Percentiles rank a stretch among this genome's conserved stretches.
These are phyloP conservation scores for Pythium aphanidermatum DNA, from an alignment of 352 stramenopile genomes.

Conservation along the genomic window DNA sequence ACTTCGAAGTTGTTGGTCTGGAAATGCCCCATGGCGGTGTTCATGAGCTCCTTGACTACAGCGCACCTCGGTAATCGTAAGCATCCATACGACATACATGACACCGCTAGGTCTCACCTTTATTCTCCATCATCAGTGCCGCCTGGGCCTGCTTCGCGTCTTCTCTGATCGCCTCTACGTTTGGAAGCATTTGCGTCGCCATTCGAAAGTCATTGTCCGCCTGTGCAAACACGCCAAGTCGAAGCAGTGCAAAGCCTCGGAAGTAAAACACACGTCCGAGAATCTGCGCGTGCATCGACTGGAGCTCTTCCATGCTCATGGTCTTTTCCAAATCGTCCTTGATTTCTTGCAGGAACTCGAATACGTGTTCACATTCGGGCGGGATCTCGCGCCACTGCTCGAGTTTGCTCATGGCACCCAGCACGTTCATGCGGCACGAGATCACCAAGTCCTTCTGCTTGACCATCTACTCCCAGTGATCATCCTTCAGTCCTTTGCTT, in stretches of 20 bases:
- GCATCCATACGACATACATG: neutral
- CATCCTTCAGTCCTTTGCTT: too few relatives aligned
- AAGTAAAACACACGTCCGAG: constrained; percentile 54
- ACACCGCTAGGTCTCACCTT: constrained; percentile 3
- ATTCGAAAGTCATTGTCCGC: constrained; percentile 47
- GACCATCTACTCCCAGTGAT: constrained; percentile 41
- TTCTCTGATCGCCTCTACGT: constrained; percentile 38
- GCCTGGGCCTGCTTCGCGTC: constrained; percentile 49
- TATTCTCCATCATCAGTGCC: constrained; percentile 35
- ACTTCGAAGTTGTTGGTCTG: constrained; percentile 46
- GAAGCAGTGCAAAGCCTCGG: constrained; percentile 50
- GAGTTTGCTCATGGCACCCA: constrained; percentile 50
- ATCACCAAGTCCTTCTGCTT: constrained; percentile 48
- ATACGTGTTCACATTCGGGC: constrained; percentile 34
- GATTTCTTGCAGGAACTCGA: constrained; percentile 43
- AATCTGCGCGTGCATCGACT: constrained; percentile 24
- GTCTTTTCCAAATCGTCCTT: constrained; percentile 22
- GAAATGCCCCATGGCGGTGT: constrained; percentile 52
- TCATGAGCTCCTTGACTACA: constrained; percentile 47
- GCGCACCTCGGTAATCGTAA: too few relatives aligned
- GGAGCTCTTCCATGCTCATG: constrained; percentile 16
- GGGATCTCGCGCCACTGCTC: constrained; percentile 45
- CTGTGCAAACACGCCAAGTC: constrained; percentile 25
- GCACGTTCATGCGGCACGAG: constrained; percentile 65
- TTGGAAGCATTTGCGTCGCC: constrained; percentile 43